Conservation (phyloP, 495 filamentous ascomycete genomes). For the Xylaria venustula region DNA sequence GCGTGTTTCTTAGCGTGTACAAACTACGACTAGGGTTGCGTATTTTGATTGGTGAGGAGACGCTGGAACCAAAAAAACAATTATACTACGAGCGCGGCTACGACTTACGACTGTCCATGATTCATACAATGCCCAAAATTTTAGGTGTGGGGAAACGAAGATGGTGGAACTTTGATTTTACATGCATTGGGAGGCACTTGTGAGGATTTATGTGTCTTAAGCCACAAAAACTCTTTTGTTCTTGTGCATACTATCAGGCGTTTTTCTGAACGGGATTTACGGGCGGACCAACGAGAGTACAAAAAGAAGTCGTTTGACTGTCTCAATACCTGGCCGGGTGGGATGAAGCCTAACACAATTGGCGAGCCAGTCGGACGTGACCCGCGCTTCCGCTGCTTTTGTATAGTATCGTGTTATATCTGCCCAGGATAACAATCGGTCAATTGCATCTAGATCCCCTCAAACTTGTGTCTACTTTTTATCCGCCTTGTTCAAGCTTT, state of each 20-base stretch:
- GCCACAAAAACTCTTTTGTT: background rate
- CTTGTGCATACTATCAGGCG: slow-evolving; percentile 3
- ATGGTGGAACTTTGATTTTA: background rate
- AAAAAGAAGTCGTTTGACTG: background rate
- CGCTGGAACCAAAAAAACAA: background rate
- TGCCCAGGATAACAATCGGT: background rate
- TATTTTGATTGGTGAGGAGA: background rate
- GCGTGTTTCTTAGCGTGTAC: background rate
- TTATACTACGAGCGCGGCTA: background rate
- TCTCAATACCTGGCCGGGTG: background rate
- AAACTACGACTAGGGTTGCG: background rate
- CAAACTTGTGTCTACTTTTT: background rate
- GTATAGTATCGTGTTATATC: background rate
- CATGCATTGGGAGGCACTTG: background rate
- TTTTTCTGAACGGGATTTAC: background rate
- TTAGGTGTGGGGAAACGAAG: background rate
- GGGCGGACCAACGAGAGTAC: background rate
- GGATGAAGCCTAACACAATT: background rate
- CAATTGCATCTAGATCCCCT: background rate
- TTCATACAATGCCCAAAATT: background rate
- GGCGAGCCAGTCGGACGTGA: background rate
- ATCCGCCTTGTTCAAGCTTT: background rate
- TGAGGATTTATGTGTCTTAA: background rate
- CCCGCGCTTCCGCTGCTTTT: background rate
- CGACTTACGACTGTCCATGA: slow-evolving; percentile 6